Percentiles rank a stretch among this genome's conserved stretches.
phyloP scores from a whole-genome alignment of 257 asterid species.

The Striga asiatica region DNA sequence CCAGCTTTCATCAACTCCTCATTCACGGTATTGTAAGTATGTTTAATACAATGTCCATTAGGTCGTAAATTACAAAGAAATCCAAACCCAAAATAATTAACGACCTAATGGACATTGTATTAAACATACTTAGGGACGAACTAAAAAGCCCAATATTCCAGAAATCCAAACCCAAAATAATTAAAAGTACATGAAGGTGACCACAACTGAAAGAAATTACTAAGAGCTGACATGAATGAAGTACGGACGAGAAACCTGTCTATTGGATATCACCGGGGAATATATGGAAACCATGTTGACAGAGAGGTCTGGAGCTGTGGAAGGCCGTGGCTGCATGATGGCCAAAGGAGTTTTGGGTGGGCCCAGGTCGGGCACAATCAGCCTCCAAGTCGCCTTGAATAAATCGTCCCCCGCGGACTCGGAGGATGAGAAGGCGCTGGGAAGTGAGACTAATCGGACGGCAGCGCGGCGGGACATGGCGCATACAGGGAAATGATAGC shows the following conservation, averaged over 20 bases:
- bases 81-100: no score
- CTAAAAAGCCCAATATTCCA: no score
- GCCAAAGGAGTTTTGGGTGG: constrained; percentile 51
- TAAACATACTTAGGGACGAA: no score
- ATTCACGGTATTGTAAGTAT: no score
- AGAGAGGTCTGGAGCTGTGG: constrained; percentile 34
- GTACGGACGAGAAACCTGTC: constrained; percentile 39
- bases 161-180: no score
- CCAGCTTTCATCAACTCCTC: no score
- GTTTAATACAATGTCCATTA: no score
- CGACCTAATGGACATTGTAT: no score
- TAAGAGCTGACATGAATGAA: not conserved
- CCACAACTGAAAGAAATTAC: no score
- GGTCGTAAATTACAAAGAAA: no score
- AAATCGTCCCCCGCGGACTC: constrained; percentile 26
- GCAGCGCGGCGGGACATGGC: constrained; percentile 43
- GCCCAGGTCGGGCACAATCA: constrained; percentile 32
- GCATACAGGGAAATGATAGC: no score
- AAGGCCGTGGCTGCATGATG: constrained; percentile 34
- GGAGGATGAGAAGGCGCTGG: constrained; percentile 22
- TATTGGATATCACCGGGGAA: constrained; percentile 27
- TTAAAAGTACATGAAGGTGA: no score
- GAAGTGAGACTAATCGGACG: constrained; percentile 14
- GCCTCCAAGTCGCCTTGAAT: constrained; percentile 42
- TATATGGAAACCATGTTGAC: constrained; percentile 34